Percentiles rank a stretch among this genome's conserved stretches.
Evolutionary conservation across 2,329 filamentous ascomycete genomes (phyloP).

Genomic region (Aspergillus aculeatus): DNA sequence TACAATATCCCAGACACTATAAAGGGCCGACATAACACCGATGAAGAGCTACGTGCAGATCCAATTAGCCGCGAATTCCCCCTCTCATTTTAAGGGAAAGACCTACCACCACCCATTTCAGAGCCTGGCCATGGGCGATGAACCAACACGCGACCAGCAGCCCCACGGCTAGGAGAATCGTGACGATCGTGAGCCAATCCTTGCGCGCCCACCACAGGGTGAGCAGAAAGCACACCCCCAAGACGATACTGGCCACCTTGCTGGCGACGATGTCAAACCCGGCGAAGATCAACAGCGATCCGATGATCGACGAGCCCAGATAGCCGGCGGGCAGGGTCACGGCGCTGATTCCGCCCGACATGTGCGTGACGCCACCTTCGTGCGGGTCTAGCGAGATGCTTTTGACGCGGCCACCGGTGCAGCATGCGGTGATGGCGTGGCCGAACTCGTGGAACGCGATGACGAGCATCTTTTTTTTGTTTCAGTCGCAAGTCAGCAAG

Average conservation of each 20-base stretch:
- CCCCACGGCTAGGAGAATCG: slow-evolving; percentile 67
- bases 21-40: slow-evolving; percentile 76
- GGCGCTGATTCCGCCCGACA: slow-evolving; percentile 68
- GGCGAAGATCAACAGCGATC: slow-evolving; percentile 73
- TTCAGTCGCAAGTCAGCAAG: background rate
- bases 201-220: slow-evolving; percentile 78
- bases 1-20: slow-evolving; percentile 79
- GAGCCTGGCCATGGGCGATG: slow-evolving; percentile 70
- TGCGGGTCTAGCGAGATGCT: slow-evolving; percentile 72
- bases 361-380: slow-evolving; percentile 76
- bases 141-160: slow-evolving; percentile 76
- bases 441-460: slow-evolving; percentile 81
- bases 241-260: slow-evolving; percentile 72
- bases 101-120: slow-evolving; percentile 68
- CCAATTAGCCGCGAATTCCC: slow-evolving; percentile 6
- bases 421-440: slow-evolving; percentile 69
- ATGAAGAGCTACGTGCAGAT: slow-evolving; percentile 61
- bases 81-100: slow-evolving; percentile 1
- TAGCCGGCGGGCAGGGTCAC: slow-evolving; percentile 76
- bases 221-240: slow-evolving; percentile 73
- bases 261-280: slow-evolving; percentile 79
- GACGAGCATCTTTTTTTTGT: slow-evolving; percentile 62
- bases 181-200: slow-evolving; percentile 74
- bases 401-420: slow-evolving; percentile 71
- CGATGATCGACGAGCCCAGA: slow-evolving; percentile 73